Base-by-base conservation (phyloP, 2,329 filamentous ascomycete species). In the Cordyceps cateniannulata region DNA sequence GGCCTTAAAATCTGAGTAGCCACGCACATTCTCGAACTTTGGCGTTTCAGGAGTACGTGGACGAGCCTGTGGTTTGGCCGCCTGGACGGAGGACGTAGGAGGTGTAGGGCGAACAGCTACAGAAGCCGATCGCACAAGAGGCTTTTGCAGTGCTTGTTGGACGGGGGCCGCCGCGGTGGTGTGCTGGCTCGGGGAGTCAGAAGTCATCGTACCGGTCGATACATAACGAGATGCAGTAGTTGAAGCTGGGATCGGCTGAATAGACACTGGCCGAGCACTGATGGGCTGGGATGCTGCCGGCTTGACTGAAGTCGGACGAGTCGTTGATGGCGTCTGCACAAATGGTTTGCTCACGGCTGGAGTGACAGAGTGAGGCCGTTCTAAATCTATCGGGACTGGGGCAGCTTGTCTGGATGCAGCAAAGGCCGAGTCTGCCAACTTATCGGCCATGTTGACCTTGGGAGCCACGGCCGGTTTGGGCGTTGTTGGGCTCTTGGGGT, bases 361-460 rank as follows among this genome's bases (percentile, higher is more conserved):
- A 0, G 70, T 66, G 3, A 70, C 69, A 1, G 72, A 72, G 29
- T 72, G 71, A n/a, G 71, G 68, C 42, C 70, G 66, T 5, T 55
- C 44, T 18, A 44, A 18, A 10, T 16, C 9, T 22, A 29, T 35
- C 16, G 51, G 38, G n/a, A 9, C 40, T 3, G 59, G 5, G 14
- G 52, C 45, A 29, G 35, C 24, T 35, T 56, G 51, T 35, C 59
- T 48, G 6, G 59, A 61, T 16, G 59, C 52, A 20, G 82, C 85
- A 73, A 98, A 97, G 0, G 88, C 91, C 69, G 96, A 88, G 68
- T 97, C 92, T 3, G 90, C 91, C 53, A 96, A 76, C 44, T 88
- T 88, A 69, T 92, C 86, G 0, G 88, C 85, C 9, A 95, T 84
- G 63, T 85, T 81, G 68, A 89, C 84, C 35, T 81, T 85, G 18